Evolutionary conservation across 495 filamentous ascomycete species (phyloP), one percentile per base, ranked within the genome.

Genomic region (Aspergillus nidulans): DNA sequence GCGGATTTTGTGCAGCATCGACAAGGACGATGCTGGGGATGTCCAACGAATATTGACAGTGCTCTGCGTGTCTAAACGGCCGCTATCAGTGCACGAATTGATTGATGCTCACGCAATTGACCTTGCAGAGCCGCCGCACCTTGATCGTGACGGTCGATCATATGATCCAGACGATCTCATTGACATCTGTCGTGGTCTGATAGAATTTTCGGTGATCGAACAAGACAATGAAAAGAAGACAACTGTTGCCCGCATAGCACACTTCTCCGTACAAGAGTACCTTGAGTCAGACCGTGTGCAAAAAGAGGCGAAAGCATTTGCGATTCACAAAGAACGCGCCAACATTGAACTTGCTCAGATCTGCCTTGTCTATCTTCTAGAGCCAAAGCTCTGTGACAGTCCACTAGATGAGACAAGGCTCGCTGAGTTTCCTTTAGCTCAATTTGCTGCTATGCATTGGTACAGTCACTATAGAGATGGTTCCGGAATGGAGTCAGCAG

Each of bases 231-330:
- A 49, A n/a, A n/a, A n/a, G 21, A 9, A 38, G 36, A 49, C 8
- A 16, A 12, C 8, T 20, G 55, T 39, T 15, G 58, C 63, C 51
- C 66, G 62, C 6, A 67, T 75, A 30, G 66, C 71, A 18, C 71
- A 76, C 55, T 72, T 68, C 53, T 74, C 72, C 4, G 66, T 74
- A 5, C 66, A 69, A 44, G 69, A 75, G 53, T 75, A 75, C 50
- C 66, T 75, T 43, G 57, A 68, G 49, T 73, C 65, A n/a, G 59
- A 68, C 8, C 64, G 66, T 8, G 25, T 28, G 2, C 58, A 66
- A 20, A 56, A 62, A 32, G 65, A 63, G 36, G 57, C 64, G 32
- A 44, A 10, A 21, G 30, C 13, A 4, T 73, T 65, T 42, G 60
- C 58, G 12, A 26, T 74, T n/a, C 40, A 13, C 20, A 54, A 42